Evolutionary conservation across 192 early-diverging fungal species (phyloP).

Genomic region (Podochytrium sp.): DNA sequence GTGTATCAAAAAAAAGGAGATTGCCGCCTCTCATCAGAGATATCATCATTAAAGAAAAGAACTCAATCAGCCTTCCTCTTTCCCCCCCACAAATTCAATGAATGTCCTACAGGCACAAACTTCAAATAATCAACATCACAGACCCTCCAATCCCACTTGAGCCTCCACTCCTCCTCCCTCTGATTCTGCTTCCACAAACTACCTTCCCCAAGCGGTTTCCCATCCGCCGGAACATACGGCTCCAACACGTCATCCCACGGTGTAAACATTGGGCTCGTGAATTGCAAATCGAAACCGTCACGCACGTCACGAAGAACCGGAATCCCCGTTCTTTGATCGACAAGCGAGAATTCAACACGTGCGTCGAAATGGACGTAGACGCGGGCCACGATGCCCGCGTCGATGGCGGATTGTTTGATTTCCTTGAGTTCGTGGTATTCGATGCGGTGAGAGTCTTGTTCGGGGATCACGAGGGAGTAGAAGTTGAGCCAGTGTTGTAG

Average conservation of each 20-base stretch:
- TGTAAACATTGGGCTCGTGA: constrained; percentile 53
- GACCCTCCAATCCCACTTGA: constrained; percentile 27
- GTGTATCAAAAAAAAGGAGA: too few relatives aligned
- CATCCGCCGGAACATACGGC: background rate
- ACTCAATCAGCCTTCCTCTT: too few relatives aligned
- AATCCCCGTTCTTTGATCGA: constrained; percentile 35
- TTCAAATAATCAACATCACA: constrained; percentile 26
- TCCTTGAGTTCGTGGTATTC: constrained; percentile 44
- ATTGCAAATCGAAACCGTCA: constrained; percentile 42
- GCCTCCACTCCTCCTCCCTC: constrained; percentile 15
- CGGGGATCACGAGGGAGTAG: constrained; percentile 43
- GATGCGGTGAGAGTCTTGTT: constrained; percentile 23
- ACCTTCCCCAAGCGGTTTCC: background rate
- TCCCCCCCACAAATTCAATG: constrained; percentile 16
- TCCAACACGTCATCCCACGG: constrained; percentile 57
- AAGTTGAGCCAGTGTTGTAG: constrained; percentile 48
- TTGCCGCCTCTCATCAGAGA: too few relatives aligned
- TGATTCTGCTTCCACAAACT: background rate
- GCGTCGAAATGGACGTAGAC: constrained; percentile 33
- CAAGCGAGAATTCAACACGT: constrained; percentile 40
- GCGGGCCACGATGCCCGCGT: constrained; percentile 44
- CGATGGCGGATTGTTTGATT: constrained; percentile 40
- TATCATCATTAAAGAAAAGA: too few relatives aligned
- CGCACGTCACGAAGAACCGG: constrained; percentile 46
- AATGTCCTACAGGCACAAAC: constrained; percentile 1